Base-by-base conservation (phyloP, 2,329 filamentous ascomycete species). In the Cordyceps pruinosa region DNA sequence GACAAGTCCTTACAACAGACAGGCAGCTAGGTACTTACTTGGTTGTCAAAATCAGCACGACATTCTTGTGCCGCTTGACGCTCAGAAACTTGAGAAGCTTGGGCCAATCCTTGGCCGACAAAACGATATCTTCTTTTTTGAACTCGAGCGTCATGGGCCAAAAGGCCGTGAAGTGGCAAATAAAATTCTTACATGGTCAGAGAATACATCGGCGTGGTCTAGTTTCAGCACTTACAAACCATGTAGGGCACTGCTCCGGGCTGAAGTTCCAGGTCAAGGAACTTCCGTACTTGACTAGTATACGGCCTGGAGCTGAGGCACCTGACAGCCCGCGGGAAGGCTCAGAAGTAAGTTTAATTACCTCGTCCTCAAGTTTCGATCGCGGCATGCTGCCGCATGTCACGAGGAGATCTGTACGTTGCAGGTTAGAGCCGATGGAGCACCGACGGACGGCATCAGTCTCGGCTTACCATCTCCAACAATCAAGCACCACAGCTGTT, bases 401-500 rank as follows among this genome's bases (percentile, higher is more conserved):
- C 4, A 77, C 66, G 4, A 78, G 65, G 2, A 76, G 62, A 8
- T 62, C 69, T 67, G 61, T n/a, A 62, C 62, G 5, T 35, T 35
- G 10, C 7, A 49, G 4, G 15, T 59, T 46, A 56, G 46, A 15
- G 32, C 25, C 7, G 6, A n/a, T 21, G 2, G 12, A 23, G 19
- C 13, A 13, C 6, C 13, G 5, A 4, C 5, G 10, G 39, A 7
- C 21, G 26, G 12, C 17, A 58, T 17, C 15, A 15, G 13, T 2
- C n/a, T n/a, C n/a, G n/a, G 58, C 72, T 62, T 64, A 77, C 75
- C 70, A 45, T 77, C 72, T 41, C 73, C 73, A 1, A 80, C 59
- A 7, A 77, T 65, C 5, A 80, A 61, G 59, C 72, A 75, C 77
- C 77, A 80, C 10, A 78, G 56, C 60, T 80, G 77, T 1, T 73